Evolutionary conservation across 768 basidiomycete genomes (phyloP).

Genomic region (Gymnopilus junonius): DNA sequence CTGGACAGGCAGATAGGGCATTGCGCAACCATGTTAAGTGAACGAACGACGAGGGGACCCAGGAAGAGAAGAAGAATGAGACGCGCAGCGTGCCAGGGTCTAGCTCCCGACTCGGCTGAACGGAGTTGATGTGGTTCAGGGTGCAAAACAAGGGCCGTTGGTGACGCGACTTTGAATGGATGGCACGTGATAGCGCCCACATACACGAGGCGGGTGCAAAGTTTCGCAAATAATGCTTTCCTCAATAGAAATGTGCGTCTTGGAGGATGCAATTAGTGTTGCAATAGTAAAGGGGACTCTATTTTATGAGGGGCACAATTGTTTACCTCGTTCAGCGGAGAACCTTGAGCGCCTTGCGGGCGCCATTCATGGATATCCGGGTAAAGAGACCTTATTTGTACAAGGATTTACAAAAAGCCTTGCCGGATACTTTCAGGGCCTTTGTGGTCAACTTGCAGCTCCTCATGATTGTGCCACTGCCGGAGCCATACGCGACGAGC

Average conservation of each 20-base stretch:
- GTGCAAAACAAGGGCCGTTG: neutral
- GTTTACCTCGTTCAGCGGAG: too few species aligned
- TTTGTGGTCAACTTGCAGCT: too few species aligned
- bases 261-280: too few species aligned
- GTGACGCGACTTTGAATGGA: conserved; percentile 11
- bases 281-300: too few species aligned
- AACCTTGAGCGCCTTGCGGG: too few species aligned
- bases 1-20: conserved; percentile 63
- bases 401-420: too few species aligned
- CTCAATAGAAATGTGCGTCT: too few species aligned
- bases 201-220: neutral
- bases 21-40: conserved; percentile 30
- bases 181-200: conserved; percentile 12
- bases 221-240: neutral
- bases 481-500: neutral
- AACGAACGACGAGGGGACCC: neutral
- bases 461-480: too few species aligned
- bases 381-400: too few species aligned
- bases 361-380: too few species aligned
- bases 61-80: neutral
- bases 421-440: too few species aligned
- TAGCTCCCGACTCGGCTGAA: neutral
- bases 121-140: neutral
- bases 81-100: neutral
- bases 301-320: too few species aligned